Conservation (phyloP, 768 basidiomycete species). For the Plicaturopsis crispa region DNA sequence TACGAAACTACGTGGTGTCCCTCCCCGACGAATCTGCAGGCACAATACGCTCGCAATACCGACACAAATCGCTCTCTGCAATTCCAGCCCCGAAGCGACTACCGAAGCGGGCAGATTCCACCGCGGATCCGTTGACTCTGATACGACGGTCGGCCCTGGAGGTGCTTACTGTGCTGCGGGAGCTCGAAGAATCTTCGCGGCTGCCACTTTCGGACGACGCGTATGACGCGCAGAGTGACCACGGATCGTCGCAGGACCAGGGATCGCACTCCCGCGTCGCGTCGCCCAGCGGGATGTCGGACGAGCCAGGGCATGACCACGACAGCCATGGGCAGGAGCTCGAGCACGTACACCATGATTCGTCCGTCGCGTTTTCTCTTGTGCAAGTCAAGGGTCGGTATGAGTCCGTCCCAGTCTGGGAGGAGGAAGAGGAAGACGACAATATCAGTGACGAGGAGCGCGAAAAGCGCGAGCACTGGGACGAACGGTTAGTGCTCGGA, state of each 20-base stretch:
- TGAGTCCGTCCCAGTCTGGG: conserved; percentile 74
- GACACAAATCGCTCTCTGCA: conserved; percentile 36
- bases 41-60: conserved; percentile 49
- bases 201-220: conserved; percentile 73
- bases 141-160: conserved; percentile 79
- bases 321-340: too few relatives aligned
- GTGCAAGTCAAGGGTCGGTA: conserved; percentile 61
- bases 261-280: conserved; percentile 30
- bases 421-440: conserved; percentile 50
- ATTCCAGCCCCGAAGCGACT: conserved; percentile 26
- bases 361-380: conserved; percentile 60
- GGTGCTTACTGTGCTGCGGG: conserved; percentile 71
- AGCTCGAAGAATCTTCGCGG: conserved; percentile 72
- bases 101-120: conserved; percentile 24
- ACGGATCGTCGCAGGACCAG: conserved; percentile 30
- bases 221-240: conserved; percentile 78
- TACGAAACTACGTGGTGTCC: conserved; percentile 76
- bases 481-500: conserved; percentile 71
- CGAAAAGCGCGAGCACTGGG: conserved; percentile 70
- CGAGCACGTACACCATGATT: conserved; percentile 40
- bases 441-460: conserved; percentile 38
- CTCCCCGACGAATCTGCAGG: conserved; percentile 69
- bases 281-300: conserved; percentile 33
- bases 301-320: conserved; percentile 19
- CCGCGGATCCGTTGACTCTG: conserved; percentile 52